Percentiles rank a stretch among this genome's conserved stretches.
These are phyloP conservation scores for Cladosporium cucumerinum DNA, from an alignment of 2,329 filamentous ascomycete genomes.

Conservation along the genomic window DNA sequence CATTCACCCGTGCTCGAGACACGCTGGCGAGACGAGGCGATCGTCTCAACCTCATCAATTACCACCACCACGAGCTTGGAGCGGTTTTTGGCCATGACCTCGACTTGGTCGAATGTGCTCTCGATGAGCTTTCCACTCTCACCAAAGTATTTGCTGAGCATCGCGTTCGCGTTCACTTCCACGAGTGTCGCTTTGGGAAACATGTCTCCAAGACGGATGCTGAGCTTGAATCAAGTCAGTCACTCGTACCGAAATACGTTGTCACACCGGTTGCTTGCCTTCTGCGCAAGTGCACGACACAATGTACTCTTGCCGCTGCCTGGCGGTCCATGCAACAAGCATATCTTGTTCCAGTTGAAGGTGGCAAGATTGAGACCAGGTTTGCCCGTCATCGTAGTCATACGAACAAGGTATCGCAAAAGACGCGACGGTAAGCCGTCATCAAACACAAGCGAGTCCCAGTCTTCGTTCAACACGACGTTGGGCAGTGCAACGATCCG, in stretches of 20 bases:
- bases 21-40: slow-evolving; percentile 45
- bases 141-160: slow-evolving; percentile 50
- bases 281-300: slow-evolving; percentile 50
- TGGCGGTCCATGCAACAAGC: slow-evolving; percentile 44
- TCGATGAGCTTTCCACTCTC: slow-evolving; percentile 45
- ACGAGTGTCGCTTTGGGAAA: slow-evolving; percentile 40
- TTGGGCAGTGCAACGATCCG: slow-evolving; percentile 38
- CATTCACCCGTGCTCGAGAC: slow-evolving; percentile 42
- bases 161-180: slow-evolving; percentile 44
- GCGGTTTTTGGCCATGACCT: slow-evolving; percentile 37
- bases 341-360: slow-evolving; percentile 46
- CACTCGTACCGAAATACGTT: background rate
- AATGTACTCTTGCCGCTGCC: slow-evolving; percentile 45
- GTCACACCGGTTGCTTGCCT: slow-evolving; percentile 33
- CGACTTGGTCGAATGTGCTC: slow-evolving; percentile 42
- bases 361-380: slow-evolving; percentile 37
- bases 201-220: slow-evolving; percentile 40
- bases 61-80: slow-evolving; percentile 44
- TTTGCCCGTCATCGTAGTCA: slow-evolving; percentile 35
- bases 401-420: slow-evolving; percentile 39
- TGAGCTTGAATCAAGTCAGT: background rate
- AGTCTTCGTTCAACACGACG: slow-evolving; percentile 40
- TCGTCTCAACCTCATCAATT: slow-evolving; percentile 51
- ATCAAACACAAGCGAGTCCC: slow-evolving; percentile 47
- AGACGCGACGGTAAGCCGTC: slow-evolving; percentile 41